Evolutionary conservation across 495 filamentous ascomycete species (phyloP).

Genomic region (Aspergillus bertholletiae): DNA sequence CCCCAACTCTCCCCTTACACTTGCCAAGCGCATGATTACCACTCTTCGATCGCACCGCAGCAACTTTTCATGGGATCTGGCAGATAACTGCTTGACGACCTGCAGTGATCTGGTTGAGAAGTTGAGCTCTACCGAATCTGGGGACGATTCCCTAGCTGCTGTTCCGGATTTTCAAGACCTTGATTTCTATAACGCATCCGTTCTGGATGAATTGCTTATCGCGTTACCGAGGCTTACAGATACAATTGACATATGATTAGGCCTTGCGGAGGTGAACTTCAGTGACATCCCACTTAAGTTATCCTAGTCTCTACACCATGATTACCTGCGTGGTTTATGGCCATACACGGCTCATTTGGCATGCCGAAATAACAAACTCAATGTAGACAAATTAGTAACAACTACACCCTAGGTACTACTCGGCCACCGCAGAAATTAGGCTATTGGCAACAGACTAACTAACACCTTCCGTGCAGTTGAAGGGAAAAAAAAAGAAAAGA

Average conservation of each 20-base stretch:
- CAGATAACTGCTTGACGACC: constrained; percentile 25
- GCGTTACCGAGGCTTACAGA: neutral
- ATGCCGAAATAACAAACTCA: too few species aligned
- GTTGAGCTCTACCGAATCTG: constrained; percentile 7
- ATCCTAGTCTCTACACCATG: too few species aligned
- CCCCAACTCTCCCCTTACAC: constrained; percentile 1
- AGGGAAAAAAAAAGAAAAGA: too few species aligned
- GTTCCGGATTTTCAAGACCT: neutral
- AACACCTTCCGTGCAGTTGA: too few species aligned
- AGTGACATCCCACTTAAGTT: too few species aligned
- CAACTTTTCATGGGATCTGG: constrained; percentile 30
- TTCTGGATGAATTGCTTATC: constrained; percentile 6
- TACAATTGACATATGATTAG: neutral
- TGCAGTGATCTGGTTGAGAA: constrained; percentile 25
- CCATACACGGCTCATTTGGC: too few species aligned
- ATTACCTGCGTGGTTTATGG: too few species aligned
- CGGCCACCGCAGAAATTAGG: too few species aligned
- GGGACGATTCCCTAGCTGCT: neutral
- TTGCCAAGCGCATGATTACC: constrained; percentile 10
- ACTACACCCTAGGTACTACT: too few species aligned
- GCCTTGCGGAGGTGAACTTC: too few species aligned
- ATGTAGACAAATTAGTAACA: too few species aligned
- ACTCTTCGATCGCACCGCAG: constrained; percentile 22
- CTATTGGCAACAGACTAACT: too few species aligned
- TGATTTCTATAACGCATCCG: neutral